Conservation (phyloP, 1,284 basidiomycete species). For the Sporisorium graminicola region DNA sequence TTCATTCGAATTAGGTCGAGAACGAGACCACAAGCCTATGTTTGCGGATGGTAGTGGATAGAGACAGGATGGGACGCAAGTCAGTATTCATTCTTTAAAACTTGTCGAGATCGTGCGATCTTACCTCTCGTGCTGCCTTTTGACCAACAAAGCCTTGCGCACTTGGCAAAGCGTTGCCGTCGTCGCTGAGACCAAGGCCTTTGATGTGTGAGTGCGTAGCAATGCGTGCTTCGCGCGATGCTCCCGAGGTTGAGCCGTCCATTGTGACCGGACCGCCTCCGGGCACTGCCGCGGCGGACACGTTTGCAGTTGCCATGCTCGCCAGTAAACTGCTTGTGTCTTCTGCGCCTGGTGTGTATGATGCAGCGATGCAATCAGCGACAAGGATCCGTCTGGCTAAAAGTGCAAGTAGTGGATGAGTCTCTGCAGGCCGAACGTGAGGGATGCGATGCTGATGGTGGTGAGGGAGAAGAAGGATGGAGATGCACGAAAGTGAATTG, state of each 20-base stretch:
- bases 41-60: background rate
- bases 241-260: conserved; percentile 31
- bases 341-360: background rate
- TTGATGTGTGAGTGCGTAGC: conserved; percentile 95
- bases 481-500: background rate
- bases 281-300: conserved; percentile 26
- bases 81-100: background rate
- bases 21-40: conserved; percentile 86
- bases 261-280: conserved; percentile 41
- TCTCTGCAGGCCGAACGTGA: conserved; percentile 3
- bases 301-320: conserved; percentile 35
- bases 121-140: conserved; percentile 86
- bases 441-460: conserved; percentile 9
- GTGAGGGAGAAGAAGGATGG: conserved; percentile 4
- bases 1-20: conserved; percentile 90
- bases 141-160: conserved; percentile 93
- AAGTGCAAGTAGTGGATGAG: background rate
- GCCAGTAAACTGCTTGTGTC: background rate
- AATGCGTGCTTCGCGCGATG: conserved; percentile 73
- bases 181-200: conserved; percentile 88
- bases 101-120: conserved; percentile 22
- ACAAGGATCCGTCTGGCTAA: background rate
- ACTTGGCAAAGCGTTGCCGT: conserved; percentile 79
- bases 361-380: background rate
- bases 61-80: background rate